Base-by-base conservation (phyloP, 2,329 filamentous ascomycete genomes). In the Elsinoe perseae region DNA sequence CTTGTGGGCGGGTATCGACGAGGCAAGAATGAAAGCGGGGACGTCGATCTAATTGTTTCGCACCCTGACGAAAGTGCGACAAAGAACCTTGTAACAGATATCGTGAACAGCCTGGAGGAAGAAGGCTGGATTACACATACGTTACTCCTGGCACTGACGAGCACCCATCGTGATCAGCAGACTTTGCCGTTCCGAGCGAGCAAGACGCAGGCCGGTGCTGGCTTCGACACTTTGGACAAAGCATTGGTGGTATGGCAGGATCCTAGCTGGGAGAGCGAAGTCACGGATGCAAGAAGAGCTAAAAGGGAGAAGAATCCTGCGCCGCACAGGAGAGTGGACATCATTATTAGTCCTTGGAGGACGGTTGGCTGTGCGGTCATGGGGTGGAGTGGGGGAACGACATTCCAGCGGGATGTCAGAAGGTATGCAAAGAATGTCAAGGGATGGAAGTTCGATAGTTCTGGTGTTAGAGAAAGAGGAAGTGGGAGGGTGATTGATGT, bases 231-330 rank as follows among this genome's bases (percentile, higher is more conserved):
- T 0, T 77, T 97, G 1, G 91, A 97, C 69, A 96, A 96, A 69
- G 90, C 90, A 0, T 74, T 97, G 54, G 86, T 96, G 0, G 89
- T 96, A 0, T 97, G 92, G 92, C 88, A 95, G 66, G 77, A 90
- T 64, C 85, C 85, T 0, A 52, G 60, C 2, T 73, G 73, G 68
- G 68, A 71, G 4, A 69, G 66, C 0, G 70, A 70, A 57, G 65
- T 64, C 1, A 68, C 58, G 12, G 73, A 73, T 50, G 62, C 69
- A 9, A 66, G 62, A 0, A 58, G 58, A 1, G 64, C 73, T 44
- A 63, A 70, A 1, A 66, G 68, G 48, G 69, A 71, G 1, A 81
- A 80, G 64, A 91, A 90, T 59, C 79, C 82, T 0, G 89, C 89
- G 62, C 78, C 80, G 0, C 92, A 95, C 66, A 82, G 90, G 18